Conservation (phyloP, 139 green algal genomes). For the Chlamydomonas incerta region DNA sequence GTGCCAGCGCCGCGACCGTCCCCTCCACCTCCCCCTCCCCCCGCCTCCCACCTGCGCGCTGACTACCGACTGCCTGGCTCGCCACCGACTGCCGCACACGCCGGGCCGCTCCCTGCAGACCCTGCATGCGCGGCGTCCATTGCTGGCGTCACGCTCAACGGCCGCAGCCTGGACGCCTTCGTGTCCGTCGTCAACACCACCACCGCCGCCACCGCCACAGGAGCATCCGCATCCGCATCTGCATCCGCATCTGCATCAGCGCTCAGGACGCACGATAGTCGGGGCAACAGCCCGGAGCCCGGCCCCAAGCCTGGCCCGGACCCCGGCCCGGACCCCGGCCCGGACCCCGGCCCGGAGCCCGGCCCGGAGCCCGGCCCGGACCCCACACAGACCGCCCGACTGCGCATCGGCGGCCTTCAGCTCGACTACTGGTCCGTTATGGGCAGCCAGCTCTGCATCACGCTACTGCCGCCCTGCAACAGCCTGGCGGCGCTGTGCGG, state of each 20-base stretch:
- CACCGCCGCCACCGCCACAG: no score
- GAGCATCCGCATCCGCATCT: no score
- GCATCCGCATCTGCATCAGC: no score
- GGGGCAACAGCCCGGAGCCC: not conserved
- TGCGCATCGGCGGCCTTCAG: not conserved
- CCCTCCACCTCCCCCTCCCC: not conserved
- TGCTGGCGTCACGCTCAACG: slow-evolving; percentile 4
- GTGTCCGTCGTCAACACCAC: not conserved
- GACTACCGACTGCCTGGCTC: no score
- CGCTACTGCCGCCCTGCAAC: slow-evolving; percentile 26
- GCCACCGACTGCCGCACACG: no score
- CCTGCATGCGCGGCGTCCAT: not conserved
- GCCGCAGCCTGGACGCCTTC: not conserved
- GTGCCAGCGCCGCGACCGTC: not conserved
- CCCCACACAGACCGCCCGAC: not conserved
- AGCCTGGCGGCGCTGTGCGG: slow-evolving; percentile 24
- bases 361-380: no score
- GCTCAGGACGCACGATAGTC: no score
- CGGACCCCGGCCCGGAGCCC: no score
- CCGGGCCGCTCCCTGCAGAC: not conserved
- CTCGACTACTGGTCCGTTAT: slow-evolving; percentile 37
- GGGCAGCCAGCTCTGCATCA: slow-evolving; percentile 11
- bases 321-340: no score
- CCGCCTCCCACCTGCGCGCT: not conserved
- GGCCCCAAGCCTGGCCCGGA: not conserved